Conservation (phyloP, 176 grass and related monocot species). For the Paspalum notatum region DNA sequence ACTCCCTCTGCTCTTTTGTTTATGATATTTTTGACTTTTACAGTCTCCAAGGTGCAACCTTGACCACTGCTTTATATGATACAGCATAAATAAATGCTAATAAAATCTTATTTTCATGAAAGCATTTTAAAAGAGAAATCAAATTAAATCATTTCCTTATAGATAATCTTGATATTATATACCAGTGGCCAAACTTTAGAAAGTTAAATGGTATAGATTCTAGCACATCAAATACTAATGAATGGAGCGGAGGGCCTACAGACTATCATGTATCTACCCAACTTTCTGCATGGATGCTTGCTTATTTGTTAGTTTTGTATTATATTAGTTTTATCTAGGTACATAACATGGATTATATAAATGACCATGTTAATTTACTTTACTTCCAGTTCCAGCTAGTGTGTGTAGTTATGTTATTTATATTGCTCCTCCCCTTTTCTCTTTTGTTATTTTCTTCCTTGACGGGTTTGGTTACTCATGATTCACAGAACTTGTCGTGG, state of each 20-base stretch:
- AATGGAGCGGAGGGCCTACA: too few relatives aligned
- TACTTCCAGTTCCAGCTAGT: not conserved
- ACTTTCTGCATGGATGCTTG: not conserved
- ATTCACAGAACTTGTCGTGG: not conserved
- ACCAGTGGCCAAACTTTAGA: not conserved
- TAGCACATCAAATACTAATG: not conserved
- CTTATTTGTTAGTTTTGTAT: not conserved
- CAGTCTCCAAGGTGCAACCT: not conserved
- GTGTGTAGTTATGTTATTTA: not conserved
- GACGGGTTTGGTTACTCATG: not conserved
- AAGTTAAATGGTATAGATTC: not conserved
- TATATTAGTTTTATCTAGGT: not conserved
- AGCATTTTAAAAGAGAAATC: not conserved
- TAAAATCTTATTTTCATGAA: not conserved
- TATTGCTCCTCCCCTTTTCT: not conserved
- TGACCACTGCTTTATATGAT: not conserved
- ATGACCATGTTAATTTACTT: not conserved
- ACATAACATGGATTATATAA: not conserved
- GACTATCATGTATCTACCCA: not conserved
- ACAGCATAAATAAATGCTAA: not conserved
- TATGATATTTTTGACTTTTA: not conserved
- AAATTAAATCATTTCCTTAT: not conserved
- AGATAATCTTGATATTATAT: not conserved
- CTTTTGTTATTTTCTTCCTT: not conserved
- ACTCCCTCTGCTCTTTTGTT: not conserved